phyloP scores from a whole-genome alignment of 2,329 filamentous ascomycete species.

The Plectosphaerella sp. region DNA sequence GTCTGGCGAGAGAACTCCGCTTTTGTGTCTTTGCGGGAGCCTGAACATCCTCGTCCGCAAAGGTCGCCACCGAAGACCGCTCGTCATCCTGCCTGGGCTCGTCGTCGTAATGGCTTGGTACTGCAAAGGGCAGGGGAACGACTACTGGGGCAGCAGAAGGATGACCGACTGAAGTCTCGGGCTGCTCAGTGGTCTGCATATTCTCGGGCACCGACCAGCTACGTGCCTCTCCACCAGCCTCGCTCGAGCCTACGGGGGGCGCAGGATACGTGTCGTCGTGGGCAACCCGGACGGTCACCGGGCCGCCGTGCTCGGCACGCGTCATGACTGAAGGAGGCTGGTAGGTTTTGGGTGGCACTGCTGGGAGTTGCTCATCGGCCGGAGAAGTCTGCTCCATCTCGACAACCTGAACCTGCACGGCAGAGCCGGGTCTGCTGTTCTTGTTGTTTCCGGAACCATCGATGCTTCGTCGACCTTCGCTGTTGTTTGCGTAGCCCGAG shows the following conservation, averaged over 20 bases:
- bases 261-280: conserved; percentile 28
- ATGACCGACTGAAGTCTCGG: background rate
- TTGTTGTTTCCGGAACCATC: background rate
- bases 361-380: conserved; percentile 16
- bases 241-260: conserved; percentile 1
- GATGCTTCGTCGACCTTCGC: conserved; percentile 39
- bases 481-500: conserved; percentile 44
- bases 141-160: conserved; percentile 47
- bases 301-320: conserved; percentile 34
- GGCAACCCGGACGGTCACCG: conserved; percentile 49
- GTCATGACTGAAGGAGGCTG: conserved; percentile 33
- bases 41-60: conserved; percentile 55
- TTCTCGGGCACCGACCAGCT: conserved; percentile 20
- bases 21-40: conserved; percentile 21
- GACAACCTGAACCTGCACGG: conserved; percentile 34
- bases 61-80: conserved; percentile 65
- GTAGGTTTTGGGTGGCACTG: conserved; percentile 13
- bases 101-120: conserved; percentile 43
- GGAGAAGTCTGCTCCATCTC: conserved; percentile 50
- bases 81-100: conserved; percentile 38
- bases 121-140: conserved; percentile 61
- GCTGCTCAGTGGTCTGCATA: background rate
- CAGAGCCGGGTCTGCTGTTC: background rate
- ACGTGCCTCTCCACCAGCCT: conserved; percentile 11
- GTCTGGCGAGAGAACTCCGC: conserved; percentile 37